A percentile compares a stretch with the other conserved stretches of the same genome.
Conservation (phyloP, 2,329 filamentous ascomycete genomes). For the Sarocladium brachiariae region DNA sequence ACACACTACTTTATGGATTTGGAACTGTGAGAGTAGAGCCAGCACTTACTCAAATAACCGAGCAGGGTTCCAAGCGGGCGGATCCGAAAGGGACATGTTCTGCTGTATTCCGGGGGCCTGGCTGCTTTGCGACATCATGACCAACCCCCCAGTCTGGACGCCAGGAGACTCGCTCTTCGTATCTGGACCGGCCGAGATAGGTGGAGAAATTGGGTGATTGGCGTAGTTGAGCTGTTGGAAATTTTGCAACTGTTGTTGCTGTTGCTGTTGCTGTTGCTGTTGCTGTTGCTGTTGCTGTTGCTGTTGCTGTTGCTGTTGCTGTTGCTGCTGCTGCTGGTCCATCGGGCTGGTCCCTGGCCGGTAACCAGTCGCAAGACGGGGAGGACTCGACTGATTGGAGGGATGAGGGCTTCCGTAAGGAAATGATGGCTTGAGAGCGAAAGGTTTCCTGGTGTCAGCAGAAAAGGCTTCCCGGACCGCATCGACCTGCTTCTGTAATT, state of each 20-base stretch:
- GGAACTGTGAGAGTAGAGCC: too few species aligned
- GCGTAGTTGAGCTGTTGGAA: constrained; percentile 59
- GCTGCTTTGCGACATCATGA: constrained; percentile 59
- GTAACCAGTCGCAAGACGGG: constrained; percentile 43
- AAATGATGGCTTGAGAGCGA: constrained; percentile 82
- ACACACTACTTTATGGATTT: too few species aligned
- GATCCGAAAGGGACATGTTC: constrained; percentile 55
- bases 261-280: too few species aligned
- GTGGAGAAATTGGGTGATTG: constrained; percentile 70
- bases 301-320: too few species aligned
- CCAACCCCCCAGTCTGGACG: constrained; percentile 54
- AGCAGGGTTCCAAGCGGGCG: constrained; percentile 73
- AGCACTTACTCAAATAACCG: constrained; percentile 82
- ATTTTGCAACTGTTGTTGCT: constrained; percentile 46
- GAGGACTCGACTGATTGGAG: constrained; percentile 56
- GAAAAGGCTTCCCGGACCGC: constrained; percentile 87
- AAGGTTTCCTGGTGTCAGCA: constrained; percentile 74
- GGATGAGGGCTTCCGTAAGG: constrained; percentile 74
- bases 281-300: too few species aligned
- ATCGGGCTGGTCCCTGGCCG: constrained; percentile 38
- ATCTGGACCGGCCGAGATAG: constrained; percentile 67
- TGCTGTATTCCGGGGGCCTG: constrained; percentile 45
- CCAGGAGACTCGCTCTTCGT: constrained; percentile 70
- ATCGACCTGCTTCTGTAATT: constrained; percentile 85
- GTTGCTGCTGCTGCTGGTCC: constrained; percentile 29